Conservation (phyloP, 306 rosid species). For the Ammopiptanthus mongolicus region DNA sequence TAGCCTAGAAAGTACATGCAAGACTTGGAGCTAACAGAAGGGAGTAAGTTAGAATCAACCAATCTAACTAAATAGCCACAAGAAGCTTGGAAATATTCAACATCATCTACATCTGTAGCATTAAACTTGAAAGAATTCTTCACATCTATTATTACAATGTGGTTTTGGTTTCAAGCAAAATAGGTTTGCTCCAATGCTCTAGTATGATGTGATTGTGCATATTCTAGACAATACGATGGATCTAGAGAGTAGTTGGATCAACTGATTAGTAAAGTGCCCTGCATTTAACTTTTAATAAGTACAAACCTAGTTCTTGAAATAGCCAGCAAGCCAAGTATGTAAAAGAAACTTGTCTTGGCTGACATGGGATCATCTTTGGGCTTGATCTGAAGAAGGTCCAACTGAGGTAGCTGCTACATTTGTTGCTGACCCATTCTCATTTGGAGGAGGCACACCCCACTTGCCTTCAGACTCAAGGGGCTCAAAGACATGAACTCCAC, state of each 20-base stretch:
- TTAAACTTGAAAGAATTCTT: conserved; percentile 5
- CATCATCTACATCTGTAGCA: conserved; percentile 23
- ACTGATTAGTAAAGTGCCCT: not conserved
- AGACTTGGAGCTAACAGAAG: no score
- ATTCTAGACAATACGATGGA: not conserved
- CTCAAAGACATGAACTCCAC: conserved; percentile 89
- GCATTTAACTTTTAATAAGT: not conserved
- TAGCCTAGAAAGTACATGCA: no score
- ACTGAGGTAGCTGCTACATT: conserved; percentile 58
- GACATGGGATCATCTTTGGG: conserved; percentile 63
- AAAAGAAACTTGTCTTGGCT: conserved; percentile 59
- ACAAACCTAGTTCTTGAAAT: not conserved
- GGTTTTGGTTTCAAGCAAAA: conserved; percentile 28
- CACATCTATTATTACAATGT: conserved; percentile 30
- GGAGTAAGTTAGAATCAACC: conserved; percentile 5
- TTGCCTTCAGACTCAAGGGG: conserved; percentile 91
- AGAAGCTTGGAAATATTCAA: conserved; percentile 9
- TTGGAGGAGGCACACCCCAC: conserved; percentile 87
- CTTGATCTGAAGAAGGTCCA: conserved; percentile 91
- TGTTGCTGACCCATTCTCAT: conserved; percentile 81
- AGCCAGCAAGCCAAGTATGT: conserved; percentile 29
- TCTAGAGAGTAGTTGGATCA: conserved; percentile 11
- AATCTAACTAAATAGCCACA: conserved; percentile 23
- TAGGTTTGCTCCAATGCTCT: conserved; percentile 22
- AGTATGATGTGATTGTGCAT: conserved; percentile 6